These are phyloP conservation scores for Candida arabinofermentans DNA, from an alignment of 805 yeast genomes.

Conservation along the genomic window DNA sequence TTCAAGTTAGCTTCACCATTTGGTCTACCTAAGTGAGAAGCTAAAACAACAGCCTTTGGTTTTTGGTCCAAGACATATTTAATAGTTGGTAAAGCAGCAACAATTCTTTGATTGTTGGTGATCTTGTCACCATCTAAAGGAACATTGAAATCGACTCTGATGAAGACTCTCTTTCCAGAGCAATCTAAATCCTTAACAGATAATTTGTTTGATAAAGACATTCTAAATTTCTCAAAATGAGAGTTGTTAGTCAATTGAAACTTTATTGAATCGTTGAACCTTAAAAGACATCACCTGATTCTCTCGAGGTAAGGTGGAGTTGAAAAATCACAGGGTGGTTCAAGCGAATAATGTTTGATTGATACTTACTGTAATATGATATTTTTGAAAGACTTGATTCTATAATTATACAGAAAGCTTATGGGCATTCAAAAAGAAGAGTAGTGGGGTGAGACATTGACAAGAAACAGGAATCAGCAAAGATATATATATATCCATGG, in stretches of 20 bases:
- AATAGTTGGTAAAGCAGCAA: constrained; percentile 98
- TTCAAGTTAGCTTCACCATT: constrained; percentile 86
- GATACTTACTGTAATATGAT: neutral
- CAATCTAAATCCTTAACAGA: constrained; percentile 88
- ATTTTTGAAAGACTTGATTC: neutral
- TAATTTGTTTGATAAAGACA: constrained; percentile 93
- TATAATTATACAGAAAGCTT: neutral
- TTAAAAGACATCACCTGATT: too few species aligned
- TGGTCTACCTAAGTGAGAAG: constrained; percentile 99
- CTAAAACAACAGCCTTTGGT: constrained; percentile 88
- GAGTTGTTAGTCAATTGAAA: neutral
- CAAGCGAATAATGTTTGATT: neutral
- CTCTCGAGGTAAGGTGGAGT: too few species aligned
- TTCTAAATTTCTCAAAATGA: constrained; percentile 25
- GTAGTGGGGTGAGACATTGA: too few species aligned
- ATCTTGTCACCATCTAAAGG: constrained; percentile 94
- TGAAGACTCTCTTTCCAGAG: constrained; percentile 91
- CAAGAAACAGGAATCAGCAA: neutral
- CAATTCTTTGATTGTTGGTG: constrained; percentile 99
- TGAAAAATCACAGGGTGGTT: too few species aligned
- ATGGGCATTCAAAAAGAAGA: neutral
- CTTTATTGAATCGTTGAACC: neutral
- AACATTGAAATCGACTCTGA: constrained; percentile 96
- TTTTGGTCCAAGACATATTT: constrained; percentile 87
- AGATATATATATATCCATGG: neutral